These are phyloP conservation scores for Tetrapyrgos nigripes DNA, from an alignment of 1,284 basidiomycete genomes.

Conservation along the genomic window DNA sequence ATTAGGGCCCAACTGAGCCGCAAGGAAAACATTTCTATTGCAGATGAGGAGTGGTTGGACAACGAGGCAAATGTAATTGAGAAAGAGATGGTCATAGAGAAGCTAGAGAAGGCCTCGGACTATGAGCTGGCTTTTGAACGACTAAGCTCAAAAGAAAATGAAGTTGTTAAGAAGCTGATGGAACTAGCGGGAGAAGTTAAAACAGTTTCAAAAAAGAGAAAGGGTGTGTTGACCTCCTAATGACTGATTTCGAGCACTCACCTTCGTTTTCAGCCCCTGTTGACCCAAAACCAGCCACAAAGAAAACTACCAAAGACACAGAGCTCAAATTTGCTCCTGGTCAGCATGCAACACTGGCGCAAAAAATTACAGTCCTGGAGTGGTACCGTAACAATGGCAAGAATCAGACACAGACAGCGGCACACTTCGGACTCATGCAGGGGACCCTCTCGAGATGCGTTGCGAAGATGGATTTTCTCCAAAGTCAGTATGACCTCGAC, in stretches of 20 bases:
- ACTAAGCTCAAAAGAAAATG: background rate
- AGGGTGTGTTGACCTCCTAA: too few relatives aligned
- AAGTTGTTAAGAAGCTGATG: too few relatives aligned
- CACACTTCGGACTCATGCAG: conserved; percentile 30
- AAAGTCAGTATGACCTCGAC: conserved; percentile 12
- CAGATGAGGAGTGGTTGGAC: conserved; percentile 23
- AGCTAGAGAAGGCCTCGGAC: conserved; percentile 24
- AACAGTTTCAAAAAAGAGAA: too few relatives aligned
- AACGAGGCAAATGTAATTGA: conserved; percentile 23
- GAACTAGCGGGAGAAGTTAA: too few relatives aligned
- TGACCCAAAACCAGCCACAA: too few relatives aligned
- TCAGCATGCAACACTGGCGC: conserved; percentile 25
- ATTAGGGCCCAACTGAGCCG: background rate
- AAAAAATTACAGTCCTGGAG: conserved; percentile 33
- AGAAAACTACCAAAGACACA: too few relatives aligned
- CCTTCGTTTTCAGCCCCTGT: too few relatives aligned
- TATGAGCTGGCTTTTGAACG: conserved; percentile 18
- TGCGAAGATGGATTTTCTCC: conserved; percentile 25
- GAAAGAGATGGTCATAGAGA: conserved; percentile 19
- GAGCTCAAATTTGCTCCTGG: conserved; percentile 7
- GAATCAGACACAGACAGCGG: conserved; percentile 29
- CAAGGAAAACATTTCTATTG: conserved; percentile 6
- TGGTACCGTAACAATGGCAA: conserved; percentile 29
- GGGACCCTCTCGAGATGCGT: conserved; percentile 28
- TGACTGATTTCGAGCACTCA: too few relatives aligned